Base-by-base conservation (phyloP, 306 rosid genomes). In the Rubus idaeus region DNA sequence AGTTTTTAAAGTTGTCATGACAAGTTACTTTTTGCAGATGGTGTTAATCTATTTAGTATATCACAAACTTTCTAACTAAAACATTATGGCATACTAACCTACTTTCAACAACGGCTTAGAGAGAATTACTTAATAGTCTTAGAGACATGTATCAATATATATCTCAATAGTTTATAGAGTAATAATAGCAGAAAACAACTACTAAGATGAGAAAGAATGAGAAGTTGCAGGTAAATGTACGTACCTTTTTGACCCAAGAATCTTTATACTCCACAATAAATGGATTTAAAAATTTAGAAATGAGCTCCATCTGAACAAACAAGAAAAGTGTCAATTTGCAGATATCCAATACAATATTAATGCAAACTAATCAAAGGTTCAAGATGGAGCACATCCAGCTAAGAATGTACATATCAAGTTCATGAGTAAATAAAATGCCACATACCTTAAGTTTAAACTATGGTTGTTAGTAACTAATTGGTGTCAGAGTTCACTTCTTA, bases 181-280 rank as follows among this genome's bases (percentile, higher is more conserved):
- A 66, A 10, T 41, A 66, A 42, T 17, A 41, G 47, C 37, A 67
- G 51, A 67, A 67, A 67, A 37, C 35, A 42, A 41, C 71, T 66
- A 66, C 9, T 1, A n/a, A 42, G 71, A 67, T 67, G 71, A 67
- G 52, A 68, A 68, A 20, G 55, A 68, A 45, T 46, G 13, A 46
- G 5, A 67, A 76, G 50, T 23, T 20, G 73, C 8, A 65, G 72
- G 46, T 40, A 30, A 50, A 39, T 62, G 21, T 87, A 30, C 1
- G 35, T 30, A 92, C 99, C 98, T 92, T 96, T 85, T 96, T 98
- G 14, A 96, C 98, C 99, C 99, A 96, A 44, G 99, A 96, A 89
- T 96, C 99, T 82, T 96, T 96, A 85, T 96, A 96, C 86, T 96
- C 99, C 85, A 96, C 98, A 69, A 96, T 91, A 84, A 91, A 96